Base-by-base conservation (phyloP, 1,139 yeast species). In the Pichia sp. region DNA sequence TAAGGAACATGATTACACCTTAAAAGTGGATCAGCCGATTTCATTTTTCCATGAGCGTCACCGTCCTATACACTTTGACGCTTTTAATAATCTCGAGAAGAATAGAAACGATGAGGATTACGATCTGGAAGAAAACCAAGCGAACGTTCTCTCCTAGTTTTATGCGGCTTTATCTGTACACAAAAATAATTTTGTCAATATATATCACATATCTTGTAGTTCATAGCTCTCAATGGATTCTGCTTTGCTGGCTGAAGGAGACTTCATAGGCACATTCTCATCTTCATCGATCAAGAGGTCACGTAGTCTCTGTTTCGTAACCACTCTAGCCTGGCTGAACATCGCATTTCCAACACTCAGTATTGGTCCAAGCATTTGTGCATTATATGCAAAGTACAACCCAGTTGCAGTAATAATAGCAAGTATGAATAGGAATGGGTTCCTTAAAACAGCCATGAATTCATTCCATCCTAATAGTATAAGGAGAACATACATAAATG, bases 401-500 rank as follows among this genome's bases (percentile, higher is more conserved):
- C 74, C 81, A 0, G 82, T 86, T 1, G 72, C 74, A 2, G 67
- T 28, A 3, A 83, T 47, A 34, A 87, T 52, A 8, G 74, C 51
- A 37, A 80, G 61, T 15, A 86, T 64, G 51, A 87, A 78, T 49
- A 81, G 69, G 18, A 83, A 53, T 21, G 98, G 98, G 56, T 85
- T 88, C 45, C 94, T 72, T 34, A 91, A 54, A 17, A 91, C 75
- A 8, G 94, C 82, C 82, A 87, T 74, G 50, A 91, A 82, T 65
- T 93, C 97, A 59, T 88, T 88, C 96, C 96, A 91, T 12, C 98
- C 98, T 22, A 91, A 66, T 7, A 84, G 76, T 3, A 82, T 59
- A 18, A 91, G 64, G 7, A 91, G 56, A 17, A 77, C 63, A 59
- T 85, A 86, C 42, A 91, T 74, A 64, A 82, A 93, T 50, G 78